Percentiles rank a stretch among this genome's conserved stretches.
Conservation (phyloP, 371 early-diverging fungal genomes). For the Polyrhizophydium stewartii region DNA sequence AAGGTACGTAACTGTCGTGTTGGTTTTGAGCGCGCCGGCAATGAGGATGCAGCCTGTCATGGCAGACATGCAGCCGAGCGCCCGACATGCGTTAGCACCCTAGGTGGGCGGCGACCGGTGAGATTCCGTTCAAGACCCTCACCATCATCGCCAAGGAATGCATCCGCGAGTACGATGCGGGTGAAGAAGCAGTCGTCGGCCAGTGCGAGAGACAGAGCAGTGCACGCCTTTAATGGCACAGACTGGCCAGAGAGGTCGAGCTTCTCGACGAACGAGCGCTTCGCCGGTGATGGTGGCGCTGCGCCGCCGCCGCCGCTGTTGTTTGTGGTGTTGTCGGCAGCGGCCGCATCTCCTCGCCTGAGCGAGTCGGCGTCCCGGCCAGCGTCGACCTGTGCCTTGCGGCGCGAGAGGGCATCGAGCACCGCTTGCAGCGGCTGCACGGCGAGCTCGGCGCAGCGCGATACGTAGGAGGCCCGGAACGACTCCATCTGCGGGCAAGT, state of each 20-base stretch:
- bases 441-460: slow-evolving; percentile 16
- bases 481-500: slow-evolving; percentile 10
- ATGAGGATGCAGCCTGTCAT: slow-evolving; percentile 27
- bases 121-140: too few relatives aligned
- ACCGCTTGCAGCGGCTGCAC: slow-evolving; percentile 17
- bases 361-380: too few relatives aligned
- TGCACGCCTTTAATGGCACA: slow-evolving; percentile 14
- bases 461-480: slow-evolving; percentile 11
- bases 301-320: too few relatives aligned
- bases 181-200: slow-evolving; percentile 23
- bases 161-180: slow-evolving; percentile 32
- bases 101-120: too few relatives aligned
- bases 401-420: slow-evolving; percentile 2
- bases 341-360: too few relatives aligned
- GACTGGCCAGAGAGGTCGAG: slow-evolving; percentile 21
- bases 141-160: slow-evolving; percentile 49
- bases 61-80: too few relatives aligned
- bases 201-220: slow-evolving; percentile 33
- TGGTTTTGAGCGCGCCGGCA: slow-evolving; percentile 37
- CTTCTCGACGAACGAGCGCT: neutral
- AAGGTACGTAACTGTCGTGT: slow-evolving; percentile 23
- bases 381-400: neutral
- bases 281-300: too few relatives aligned
- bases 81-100: too few relatives aligned
- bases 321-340: too few relatives aligned